phyloP scores from a whole-genome alignment of 805 yeast genomes.

The Barnettozyma vustinii region DNA sequence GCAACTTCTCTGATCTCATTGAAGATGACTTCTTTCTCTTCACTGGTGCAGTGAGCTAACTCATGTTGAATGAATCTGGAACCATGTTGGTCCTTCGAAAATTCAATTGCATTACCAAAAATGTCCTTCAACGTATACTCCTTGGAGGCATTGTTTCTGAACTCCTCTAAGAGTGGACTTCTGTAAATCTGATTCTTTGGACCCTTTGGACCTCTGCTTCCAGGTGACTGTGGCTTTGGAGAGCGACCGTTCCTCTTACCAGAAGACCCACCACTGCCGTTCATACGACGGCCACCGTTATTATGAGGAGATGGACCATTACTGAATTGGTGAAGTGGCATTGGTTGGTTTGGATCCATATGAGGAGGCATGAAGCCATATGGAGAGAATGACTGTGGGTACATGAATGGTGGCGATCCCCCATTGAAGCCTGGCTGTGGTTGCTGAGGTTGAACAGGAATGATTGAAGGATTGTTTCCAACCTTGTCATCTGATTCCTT shows the following conservation, averaged over 20 bases:
- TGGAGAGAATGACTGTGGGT: conserved; percentile 27
- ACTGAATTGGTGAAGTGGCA: conserved; percentile 2
- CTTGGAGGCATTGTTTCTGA: conserved; percentile 58
- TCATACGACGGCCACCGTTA: conserved; percentile 2
- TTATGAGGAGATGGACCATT: conserved; percentile 6
- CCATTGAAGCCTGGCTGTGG: conserved; percentile 15
- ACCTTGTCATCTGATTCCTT: neutral
- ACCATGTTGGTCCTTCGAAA: conserved; percentile 94
- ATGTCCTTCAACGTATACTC: conserved; percentile 68
- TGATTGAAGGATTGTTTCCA: conserved; percentile 1
- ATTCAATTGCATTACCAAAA: conserved; percentile 83
- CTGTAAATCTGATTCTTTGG: conserved; percentile 51
- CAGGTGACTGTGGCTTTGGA: conserved; percentile 22
- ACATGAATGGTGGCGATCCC: conserved; percentile 19
- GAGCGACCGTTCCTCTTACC: conserved; percentile 18
- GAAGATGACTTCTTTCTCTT: conserved; percentile 76
- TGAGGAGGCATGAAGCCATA: conserved; percentile 24
- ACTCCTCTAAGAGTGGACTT: conserved; percentile 80
- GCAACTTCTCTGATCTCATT: conserved; percentile 75
- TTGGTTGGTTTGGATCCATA: conserved; percentile 10
- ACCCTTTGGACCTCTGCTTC: conserved; percentile 20
- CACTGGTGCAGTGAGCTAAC: conserved; percentile 54
- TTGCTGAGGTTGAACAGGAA: conserved; percentile 16
- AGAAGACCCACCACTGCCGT: conserved; percentile 2
- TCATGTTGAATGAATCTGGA: conserved; percentile 94